Base-by-base conservation (phyloP, 1,139 yeast species). In the Meyerozyma sp. region DNA sequence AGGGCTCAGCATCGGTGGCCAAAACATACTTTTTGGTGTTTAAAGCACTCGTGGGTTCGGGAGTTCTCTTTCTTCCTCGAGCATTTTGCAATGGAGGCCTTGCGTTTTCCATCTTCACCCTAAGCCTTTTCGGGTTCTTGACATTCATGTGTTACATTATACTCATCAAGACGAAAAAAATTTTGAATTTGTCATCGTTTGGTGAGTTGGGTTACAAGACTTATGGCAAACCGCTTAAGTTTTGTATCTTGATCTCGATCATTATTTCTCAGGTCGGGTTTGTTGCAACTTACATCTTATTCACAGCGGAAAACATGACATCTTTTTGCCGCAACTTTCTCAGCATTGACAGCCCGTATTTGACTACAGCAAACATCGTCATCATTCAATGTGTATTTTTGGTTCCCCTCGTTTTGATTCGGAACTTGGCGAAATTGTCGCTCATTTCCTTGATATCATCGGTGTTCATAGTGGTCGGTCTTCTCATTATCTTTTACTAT, bases 1-100 rank as follows among this genome's bases (percentile, higher is more conserved):
- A 50, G 44, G 64, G 64, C 10, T 54, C 62, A 1, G 64, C 64
- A 8, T 47, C 57, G 9, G 46, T 48, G 13, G 36, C 54, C 29
- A 60, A 60, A 48, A 82, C 90, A 0, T 85, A 82, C 53, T 77
- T 85, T 49, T 64, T 85, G 42, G 68, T 85, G 47, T 71, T 85
- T 53, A 85, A 85, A 61, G 81, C 90, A 0, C 76, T 85, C 47
- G 82, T 85, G 11, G 94, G 94, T 0, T 83, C 91, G 0, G 94
- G 94, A n/a, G 81, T 85, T 3, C 63, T 85, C 16, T 85, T 85
- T 51, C 64, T 85, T 39, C 93, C 94, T 3, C 74, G 79, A 41
- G 93, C 88, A 0, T 85, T 85, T 57, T 68, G 70, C 50, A 84
- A 84, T 59, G 94, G 94, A 46, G 94, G 94, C 0, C 61, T 85